Conservation (phyloP, 345 rosid species). For the Gossypium turneri region DNA sequence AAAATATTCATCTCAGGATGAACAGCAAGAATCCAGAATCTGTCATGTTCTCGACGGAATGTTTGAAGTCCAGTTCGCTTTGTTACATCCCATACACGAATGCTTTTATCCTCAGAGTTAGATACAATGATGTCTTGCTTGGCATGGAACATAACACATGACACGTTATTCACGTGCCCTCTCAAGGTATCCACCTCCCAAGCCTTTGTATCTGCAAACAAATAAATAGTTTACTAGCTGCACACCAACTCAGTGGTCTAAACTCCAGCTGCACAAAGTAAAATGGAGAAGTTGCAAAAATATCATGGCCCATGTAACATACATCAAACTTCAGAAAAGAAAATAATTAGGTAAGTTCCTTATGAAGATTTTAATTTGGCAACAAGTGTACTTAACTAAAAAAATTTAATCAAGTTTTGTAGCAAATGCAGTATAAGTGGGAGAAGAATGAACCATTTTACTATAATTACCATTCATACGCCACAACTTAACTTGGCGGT, state of each 20-base stretch:
- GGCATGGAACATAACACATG: conserved; percentile 92
- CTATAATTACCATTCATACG: conserved; percentile 76
- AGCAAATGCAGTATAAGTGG: not conserved
- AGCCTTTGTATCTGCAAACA: conserved; percentile 85
- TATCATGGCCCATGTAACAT: not conserved
- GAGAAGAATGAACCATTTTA: not conserved
- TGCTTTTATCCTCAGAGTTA: conserved; percentile 93
- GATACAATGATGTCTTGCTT: conserved; percentile 98
- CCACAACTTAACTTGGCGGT: conserved; percentile 95
- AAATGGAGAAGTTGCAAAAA: not conserved
- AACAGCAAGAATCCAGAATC: conserved; percentile 90
- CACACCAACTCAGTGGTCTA: not conserved
- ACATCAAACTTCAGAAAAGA: not conserved
- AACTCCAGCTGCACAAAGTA: not conserved
- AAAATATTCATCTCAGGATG: conserved; percentile 95
- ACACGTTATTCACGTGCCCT: conserved; percentile 94
- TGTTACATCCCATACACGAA: conserved; percentile 96
- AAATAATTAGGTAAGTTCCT: not conserved
- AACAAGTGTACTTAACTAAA: not conserved
- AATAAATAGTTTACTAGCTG: not conserved
- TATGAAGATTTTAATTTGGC: not conserved
- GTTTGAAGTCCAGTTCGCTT: conserved; percentile 89
- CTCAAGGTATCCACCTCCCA: conserved; percentile 99
- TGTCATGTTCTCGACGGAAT: conserved; percentile 90
- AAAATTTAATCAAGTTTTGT: not conserved